Evolutionary conservation across 192 early-diverging fungal species (phyloP).

Genomic region (Paraglomus brasilianum): DNA sequence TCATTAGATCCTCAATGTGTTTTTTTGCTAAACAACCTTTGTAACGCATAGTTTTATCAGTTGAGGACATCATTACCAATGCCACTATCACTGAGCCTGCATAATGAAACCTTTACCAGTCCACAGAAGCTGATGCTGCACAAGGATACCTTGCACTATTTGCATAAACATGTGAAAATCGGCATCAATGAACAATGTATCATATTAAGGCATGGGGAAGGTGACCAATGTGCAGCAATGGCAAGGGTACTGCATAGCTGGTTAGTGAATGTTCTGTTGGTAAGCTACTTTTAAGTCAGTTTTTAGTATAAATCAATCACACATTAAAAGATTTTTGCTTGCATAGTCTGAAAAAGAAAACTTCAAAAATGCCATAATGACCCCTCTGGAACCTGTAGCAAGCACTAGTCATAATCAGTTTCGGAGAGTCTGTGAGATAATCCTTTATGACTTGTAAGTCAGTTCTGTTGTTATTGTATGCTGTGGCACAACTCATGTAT

Average conservation of each 20-base stretch:
- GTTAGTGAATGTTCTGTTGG: slow-evolving; percentile 17
- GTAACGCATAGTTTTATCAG: too few species aligned
- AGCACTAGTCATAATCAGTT: background rate
- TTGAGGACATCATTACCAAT: too few species aligned
- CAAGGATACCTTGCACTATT: slow-evolving; percentile 11
- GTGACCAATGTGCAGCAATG: slow-evolving; percentile 4
- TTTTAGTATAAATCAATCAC: background rate
- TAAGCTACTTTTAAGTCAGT: slow-evolving; percentile 17
- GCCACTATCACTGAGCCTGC: too few species aligned
- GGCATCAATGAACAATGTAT: slow-evolving; percentile 20
- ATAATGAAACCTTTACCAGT: background rate
- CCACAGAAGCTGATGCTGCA: slow-evolving; percentile 18
- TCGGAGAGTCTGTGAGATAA: slow-evolving; percentile 14
- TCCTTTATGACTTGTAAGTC: slow-evolving; percentile 22
- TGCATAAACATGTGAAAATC: background rate
- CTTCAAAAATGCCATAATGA: slow-evolving; percentile 7
- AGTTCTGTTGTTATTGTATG: background rate
- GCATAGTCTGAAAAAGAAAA: slow-evolving; percentile 24
- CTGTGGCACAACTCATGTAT: slow-evolving; percentile 2
- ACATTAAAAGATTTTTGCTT: background rate
- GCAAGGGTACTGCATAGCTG: slow-evolving; percentile 2
- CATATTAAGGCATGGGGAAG: background rate
- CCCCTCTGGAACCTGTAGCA: background rate
- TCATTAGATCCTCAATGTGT: too few species aligned
- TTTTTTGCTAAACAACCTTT: too few species aligned